Evolutionary conservation across 257 asterid genomes (phyloP), one percentile per base, ranked within the genome.

Genomic region (Scutellaria minor): DNA sequence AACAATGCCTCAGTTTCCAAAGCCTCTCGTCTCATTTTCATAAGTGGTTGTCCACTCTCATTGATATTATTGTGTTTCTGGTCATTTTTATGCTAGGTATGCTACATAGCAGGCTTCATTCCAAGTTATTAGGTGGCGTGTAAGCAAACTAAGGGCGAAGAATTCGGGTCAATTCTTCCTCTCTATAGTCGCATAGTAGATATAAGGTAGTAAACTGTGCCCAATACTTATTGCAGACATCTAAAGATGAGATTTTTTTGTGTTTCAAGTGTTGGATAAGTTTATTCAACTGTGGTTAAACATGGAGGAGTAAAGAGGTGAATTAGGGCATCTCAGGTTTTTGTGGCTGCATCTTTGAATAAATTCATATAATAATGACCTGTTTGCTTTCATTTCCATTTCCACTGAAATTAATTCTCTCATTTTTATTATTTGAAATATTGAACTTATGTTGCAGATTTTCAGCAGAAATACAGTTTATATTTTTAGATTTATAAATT

Each of bases 121-220:
- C 59, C 46, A 15, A 73, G 71, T 71, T 64, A 42, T 63, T 44
- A 42, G 55, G 62, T 12, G 71, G 27, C 44, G n/a, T 35, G 37
- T 31, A 31, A 11, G 65, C 77, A 20, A 70, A 37, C 51, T 39
- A 54, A 15, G 63, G 35, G 70, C 48, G 41, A 14, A 42, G 40
- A 39, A 59, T 72, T 5, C 11, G 7, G 6, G 39, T 63, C 48
- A 11, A 14, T 50, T 35, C 10, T 31, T 50, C 47, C 14, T 48
- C 51, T 39, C 45, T 20, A 14, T 40, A 40, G 59, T 61, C 55
- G 47, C 37, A 62, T 42, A 24, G 53, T 66, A 52, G 47, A 60
- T 35, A 66, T 13, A 51, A 67, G 47, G 22, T 47, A 14, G 72
- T 54, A 39, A 68, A 70, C 41, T 13, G 72, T 39, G 53, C 55